phyloP scores from a whole-genome alignment of 352 stramenopile species.

The Phytophthora palmivora region DNA sequence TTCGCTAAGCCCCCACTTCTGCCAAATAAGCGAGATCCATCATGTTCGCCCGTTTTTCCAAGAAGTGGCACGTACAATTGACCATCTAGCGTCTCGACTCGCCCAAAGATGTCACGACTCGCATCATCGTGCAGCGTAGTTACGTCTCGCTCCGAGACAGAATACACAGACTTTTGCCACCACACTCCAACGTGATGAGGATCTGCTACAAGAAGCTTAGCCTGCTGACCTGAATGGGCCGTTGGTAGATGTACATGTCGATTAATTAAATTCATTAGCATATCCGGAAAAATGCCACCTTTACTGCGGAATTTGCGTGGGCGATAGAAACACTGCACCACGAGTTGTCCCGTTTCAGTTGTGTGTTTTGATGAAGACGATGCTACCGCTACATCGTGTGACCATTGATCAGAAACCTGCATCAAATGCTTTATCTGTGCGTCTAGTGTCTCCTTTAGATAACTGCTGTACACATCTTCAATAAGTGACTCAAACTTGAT shows the following conservation, averaged over 20 bases:
- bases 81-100: slow-evolving; percentile 67
- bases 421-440: slow-evolving; percentile 65
- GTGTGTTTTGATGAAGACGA: slow-evolving; percentile 15
- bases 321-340: slow-evolving; percentile 50
- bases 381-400: slow-evolving; percentile 50
- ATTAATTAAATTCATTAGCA: slow-evolving; percentile 60
- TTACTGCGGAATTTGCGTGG: slow-evolving; percentile 69
- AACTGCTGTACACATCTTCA: slow-evolving; percentile 63
- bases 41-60: slow-evolving; percentile 39
- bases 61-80: slow-evolving; percentile 66
- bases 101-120: slow-evolving; percentile 44
- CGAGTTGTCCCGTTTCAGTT: slow-evolving; percentile 12
- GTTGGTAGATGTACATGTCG: slow-evolving; percentile 46
- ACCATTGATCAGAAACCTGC: slow-evolving; percentile 65
- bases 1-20: slow-evolving; percentile 49
- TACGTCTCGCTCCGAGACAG: slow-evolving; percentile 60
- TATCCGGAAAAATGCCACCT: slow-evolving; percentile 63
- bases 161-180: slow-evolving; percentile 71
- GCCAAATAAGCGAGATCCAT: slow-evolving; percentile 48
- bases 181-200: slow-evolving; percentile 57
- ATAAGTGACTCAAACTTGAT: slow-evolving; percentile 75
- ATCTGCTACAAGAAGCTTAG: slow-evolving; percentile 67
- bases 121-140: slow-evolving; percentile 67
- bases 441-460: slow-evolving; percentile 57
- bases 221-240: slow-evolving; percentile 40